Conservation (phyloP, 225 moss, liverwort and hornwort species). For the Neckera pumila region DNA sequence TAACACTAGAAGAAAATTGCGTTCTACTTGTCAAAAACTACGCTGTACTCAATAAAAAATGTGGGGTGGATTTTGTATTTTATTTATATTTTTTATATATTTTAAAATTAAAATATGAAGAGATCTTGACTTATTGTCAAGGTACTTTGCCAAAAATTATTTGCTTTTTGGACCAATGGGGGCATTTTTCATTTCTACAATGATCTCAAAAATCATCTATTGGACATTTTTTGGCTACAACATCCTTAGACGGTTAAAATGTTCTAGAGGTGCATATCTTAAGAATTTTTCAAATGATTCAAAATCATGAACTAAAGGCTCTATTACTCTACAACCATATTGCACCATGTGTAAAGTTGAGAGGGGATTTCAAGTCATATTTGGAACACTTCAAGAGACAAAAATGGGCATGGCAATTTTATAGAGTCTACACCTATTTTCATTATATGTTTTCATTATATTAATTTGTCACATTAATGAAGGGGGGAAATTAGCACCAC, state of each 20-base stretch:
- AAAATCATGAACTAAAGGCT: background rate
- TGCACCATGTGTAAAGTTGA: background rate
- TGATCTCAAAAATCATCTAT: fast-evolving
- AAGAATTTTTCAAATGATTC: fast-evolving
- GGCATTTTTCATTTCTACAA: background rate
- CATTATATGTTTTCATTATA: background rate
- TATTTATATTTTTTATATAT: too few relatives aligned
- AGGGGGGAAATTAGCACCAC: background rate
- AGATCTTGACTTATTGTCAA: background rate
- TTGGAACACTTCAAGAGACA: background rate
- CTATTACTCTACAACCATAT: background rate
- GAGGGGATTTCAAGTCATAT: background rate
- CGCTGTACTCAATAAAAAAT: too few relatives aligned
- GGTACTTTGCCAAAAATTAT: background rate
- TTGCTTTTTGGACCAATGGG: background rate
- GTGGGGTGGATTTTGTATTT: too few relatives aligned
- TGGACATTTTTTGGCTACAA: fast-evolving
- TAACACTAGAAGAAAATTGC: too few relatives aligned
- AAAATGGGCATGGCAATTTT: background rate
- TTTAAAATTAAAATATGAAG: background rate
- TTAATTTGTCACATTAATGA: background rate
- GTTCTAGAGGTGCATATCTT: background rate
- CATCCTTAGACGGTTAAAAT: background rate
- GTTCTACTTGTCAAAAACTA: too few relatives aligned
- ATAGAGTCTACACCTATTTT: background rate